Evolutionary conservation across 2,329 filamentous ascomycete genomes (phyloP).

Genomic region (Chalara sp.): DNA sequence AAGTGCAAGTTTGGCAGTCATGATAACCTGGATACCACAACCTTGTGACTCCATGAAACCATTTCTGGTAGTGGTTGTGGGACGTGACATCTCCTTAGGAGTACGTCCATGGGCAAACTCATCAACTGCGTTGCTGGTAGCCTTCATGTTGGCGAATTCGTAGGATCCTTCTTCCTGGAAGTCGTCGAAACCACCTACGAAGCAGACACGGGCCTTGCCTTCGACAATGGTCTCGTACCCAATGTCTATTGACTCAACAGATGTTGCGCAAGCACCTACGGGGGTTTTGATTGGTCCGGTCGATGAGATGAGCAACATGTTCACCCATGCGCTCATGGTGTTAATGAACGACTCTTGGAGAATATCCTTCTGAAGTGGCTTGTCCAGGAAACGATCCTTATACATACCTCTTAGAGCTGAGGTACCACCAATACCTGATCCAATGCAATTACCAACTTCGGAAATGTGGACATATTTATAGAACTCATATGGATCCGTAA

Average conservation of each 20-base stretch:
- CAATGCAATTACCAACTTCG: constrained; percentile 95
- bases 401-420: constrained; percentile 94
- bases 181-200: constrained; percentile 98
- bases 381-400: constrained; percentile 93
- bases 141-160: constrained; percentile 99
- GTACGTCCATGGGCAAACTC: constrained; percentile 94
- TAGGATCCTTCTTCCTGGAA: constrained; percentile 99
- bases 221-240: constrained; percentile 98
- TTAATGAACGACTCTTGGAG: constrained; percentile 99
- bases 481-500: constrained; percentile 98
- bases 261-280: constrained; percentile 93
- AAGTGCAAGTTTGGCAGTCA: constrained; percentile 90
- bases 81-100: constrained; percentile 94
- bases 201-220: constrained; percentile 94
- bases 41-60: constrained; percentile 99
- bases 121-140: constrained; percentile 94
- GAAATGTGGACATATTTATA: constrained; percentile 99
- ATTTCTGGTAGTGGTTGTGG: constrained; percentile 91
- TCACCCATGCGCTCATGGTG: constrained; percentile 99
- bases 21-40: constrained; percentile 96
- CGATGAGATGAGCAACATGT: constrained; percentile 96
- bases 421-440: constrained; percentile 96
- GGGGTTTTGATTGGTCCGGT: constrained; percentile 98
- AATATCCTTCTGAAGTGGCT: constrained; percentile 97
- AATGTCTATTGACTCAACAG: constrained; percentile 95